Evolutionary conservation across 2,329 filamentous ascomycete species (phyloP).

Genomic region (Hypoxylon sp.): DNA sequence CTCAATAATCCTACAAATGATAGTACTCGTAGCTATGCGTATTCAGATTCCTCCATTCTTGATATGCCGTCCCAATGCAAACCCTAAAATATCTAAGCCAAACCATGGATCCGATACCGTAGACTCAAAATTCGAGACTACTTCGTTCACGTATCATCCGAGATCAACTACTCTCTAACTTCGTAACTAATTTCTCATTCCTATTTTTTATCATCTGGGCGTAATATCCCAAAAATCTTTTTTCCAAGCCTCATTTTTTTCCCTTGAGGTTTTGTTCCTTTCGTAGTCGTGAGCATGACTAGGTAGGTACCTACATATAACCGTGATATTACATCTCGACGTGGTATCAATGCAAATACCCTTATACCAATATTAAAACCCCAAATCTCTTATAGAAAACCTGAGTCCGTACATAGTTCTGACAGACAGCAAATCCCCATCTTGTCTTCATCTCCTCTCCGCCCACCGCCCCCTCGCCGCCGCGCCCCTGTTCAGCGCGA

Average conservation of each 20-base stretch:
- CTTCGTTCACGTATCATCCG: conserved; percentile 17
- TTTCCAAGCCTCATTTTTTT: background rate
- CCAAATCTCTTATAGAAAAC: background rate
- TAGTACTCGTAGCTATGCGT: background rate
- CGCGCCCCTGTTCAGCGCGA: conserved; percentile 68
- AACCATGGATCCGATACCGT: background rate
- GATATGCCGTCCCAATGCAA: conserved; percentile 14
- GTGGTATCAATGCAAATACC: background rate
- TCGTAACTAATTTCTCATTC: conserved; percentile 1
- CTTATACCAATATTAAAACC: background rate
- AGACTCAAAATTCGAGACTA: no score
- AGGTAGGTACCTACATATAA: no score
- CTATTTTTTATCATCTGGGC: background rate
- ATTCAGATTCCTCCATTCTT: background rate
- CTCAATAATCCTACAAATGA: background rate
- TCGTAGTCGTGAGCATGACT: background rate
- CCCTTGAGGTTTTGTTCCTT: background rate
- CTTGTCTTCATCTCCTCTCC: conserved; percentile 16
- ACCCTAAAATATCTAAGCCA: conserved; percentile 6
- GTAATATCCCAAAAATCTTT: no score
- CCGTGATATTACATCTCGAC: background rate
- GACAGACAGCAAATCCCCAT: no score
- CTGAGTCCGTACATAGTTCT: no score
- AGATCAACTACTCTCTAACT: background rate
- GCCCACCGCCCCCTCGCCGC: conserved; percentile 60